Conservation (phyloP, 768 basidiomycete genomes). For the Tylopilus balloui region DNA sequence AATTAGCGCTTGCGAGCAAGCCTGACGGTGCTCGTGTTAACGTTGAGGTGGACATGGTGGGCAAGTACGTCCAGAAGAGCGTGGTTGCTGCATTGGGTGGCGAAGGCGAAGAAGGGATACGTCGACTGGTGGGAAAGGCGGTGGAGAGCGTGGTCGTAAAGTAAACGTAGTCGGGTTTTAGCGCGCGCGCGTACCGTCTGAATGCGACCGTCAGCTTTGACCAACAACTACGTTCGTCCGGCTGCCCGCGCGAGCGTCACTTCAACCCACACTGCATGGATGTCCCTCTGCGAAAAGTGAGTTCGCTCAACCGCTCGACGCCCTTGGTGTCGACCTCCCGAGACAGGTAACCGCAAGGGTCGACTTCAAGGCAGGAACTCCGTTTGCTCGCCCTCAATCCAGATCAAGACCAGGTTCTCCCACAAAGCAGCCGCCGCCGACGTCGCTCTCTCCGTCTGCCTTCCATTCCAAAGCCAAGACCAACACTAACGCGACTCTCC, state of each 20-base stretch:
- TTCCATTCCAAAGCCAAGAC: constrained; percentile 58
- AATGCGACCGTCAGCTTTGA: neutral
- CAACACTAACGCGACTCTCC: constrained; percentile 47
- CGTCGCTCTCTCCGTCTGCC: constrained; percentile 25
- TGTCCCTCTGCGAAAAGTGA: constrained; percentile 44
- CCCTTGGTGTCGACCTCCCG: constrained; percentile 12
- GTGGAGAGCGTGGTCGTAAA: constrained; percentile 44
- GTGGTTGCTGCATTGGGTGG: constrained; percentile 64
- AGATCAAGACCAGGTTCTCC: constrained; percentile 50
- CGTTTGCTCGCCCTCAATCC: constrained; percentile 28
- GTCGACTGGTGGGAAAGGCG: constrained; percentile 49
- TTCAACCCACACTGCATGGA: constrained; percentile 30
- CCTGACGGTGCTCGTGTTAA: constrained; percentile 78
- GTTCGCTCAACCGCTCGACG: constrained; percentile 4
- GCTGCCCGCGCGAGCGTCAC: too few relatives aligned
- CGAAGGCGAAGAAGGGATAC: constrained; percentile 44
- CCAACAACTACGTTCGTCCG: too few relatives aligned
- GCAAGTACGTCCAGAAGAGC: constrained; percentile 86
- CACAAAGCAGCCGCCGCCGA: constrained; percentile 33
- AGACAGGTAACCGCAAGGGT: constrained; percentile 52
- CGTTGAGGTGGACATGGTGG: constrained; percentile 93
- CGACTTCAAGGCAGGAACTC: constrained; percentile 35
- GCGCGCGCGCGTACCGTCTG: neutral
- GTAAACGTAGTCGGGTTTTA: neutral
- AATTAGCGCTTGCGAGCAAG: constrained; percentile 78